These are phyloP conservation scores for Rhodofomes roseus DNA, from an alignment of 1,284 basidiomycete genomes.

Conservation along the genomic window DNA sequence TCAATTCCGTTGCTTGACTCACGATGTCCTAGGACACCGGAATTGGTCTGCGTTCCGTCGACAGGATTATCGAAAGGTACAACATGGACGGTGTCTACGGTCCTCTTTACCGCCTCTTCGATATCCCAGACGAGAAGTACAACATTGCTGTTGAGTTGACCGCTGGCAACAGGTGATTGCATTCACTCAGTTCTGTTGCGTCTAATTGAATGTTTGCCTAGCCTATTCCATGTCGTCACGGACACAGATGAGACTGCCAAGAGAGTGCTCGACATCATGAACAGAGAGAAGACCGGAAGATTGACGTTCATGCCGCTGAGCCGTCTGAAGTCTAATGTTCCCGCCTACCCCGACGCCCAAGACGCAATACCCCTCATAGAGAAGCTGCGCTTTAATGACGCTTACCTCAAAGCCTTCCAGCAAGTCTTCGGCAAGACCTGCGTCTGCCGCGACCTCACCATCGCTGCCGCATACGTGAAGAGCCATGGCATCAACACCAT, in stretches of 20 bases:
- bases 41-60: conserved; percentile 80
- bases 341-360: conserved; percentile 67
- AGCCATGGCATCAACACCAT: conserved; percentile 95
- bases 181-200: neutral
- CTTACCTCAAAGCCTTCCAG: conserved; percentile 83
- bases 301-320: conserved; percentile 99
- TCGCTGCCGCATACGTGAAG: conserved; percentile 93
- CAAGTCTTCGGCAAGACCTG: conserved; percentile 99
- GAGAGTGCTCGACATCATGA: conserved; percentile 87
- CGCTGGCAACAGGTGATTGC: conserved; percentile 81
- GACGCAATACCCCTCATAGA: conserved; percentile 88
- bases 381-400: conserved; percentile 78
- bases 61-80: conserved; percentile 74
- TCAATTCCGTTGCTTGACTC: neutral
- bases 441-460: conserved; percentile 89
- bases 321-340: conserved; percentile 81
- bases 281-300: conserved; percentile 87
- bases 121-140: conserved; percentile 86
- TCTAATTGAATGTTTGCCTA: conserved; percentile 27
- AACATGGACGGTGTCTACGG: conserved; percentile 84
- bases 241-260: conserved; percentile 93
- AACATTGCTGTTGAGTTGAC: conserved; percentile 94
- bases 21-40: conserved; percentile 72
- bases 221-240: conserved; percentile 96
- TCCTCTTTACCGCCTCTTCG: conserved; percentile 91